A percentile compares a stretch with the other conserved stretches of the same genome.
Conservation (phyloP, 2,329 filamentous ascomycete genomes). For the Phyllachora maydis region DNA sequence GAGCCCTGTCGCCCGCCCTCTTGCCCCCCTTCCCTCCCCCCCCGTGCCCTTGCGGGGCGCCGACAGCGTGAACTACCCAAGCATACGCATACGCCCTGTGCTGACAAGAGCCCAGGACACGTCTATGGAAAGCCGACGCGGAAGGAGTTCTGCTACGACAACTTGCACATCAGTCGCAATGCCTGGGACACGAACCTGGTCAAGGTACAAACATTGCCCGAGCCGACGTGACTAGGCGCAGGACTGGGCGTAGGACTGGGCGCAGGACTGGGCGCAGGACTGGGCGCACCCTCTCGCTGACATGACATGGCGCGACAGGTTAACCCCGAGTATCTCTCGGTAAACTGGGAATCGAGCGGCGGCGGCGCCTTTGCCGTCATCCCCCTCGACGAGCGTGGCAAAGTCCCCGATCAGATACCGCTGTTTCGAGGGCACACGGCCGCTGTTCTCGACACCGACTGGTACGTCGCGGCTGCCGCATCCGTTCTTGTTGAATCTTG, state of each 20-base stretch:
- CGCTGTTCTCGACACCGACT: conserved; percentile 91
- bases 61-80: too few relatives aligned
- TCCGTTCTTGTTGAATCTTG: too few relatives aligned
- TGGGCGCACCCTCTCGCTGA: conserved; percentile 4
- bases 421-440: conserved; percentile 93
- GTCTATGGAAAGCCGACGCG: conserved; percentile 90
- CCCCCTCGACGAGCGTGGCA: conserved; percentile 72
- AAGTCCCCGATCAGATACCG: conserved; percentile 79
- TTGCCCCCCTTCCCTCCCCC: neutral
- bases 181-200: conserved; percentile 98
- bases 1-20: conserved; percentile 12
- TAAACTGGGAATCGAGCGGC: conserved; percentile 96
- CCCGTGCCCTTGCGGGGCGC: too few relatives aligned
- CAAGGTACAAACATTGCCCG: conserved; percentile 40
- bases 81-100: too few relatives aligned
- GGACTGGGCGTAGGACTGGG: neutral
- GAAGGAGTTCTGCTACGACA: conserved; percentile 98
- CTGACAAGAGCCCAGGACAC: conserved; percentile 45
- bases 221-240: neutral
- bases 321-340: conserved; percentile 86
- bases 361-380: conserved; percentile 95
- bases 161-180: conserved; percentile 91
- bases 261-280: neutral
- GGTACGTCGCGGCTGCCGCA: too few relatives aligned
- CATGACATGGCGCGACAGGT: conserved; percentile 29